These are phyloP conservation scores for Calonectria pteridis DNA, from an alignment of 2,329 filamentous ascomycete genomes.

Conservation along the genomic window DNA sequence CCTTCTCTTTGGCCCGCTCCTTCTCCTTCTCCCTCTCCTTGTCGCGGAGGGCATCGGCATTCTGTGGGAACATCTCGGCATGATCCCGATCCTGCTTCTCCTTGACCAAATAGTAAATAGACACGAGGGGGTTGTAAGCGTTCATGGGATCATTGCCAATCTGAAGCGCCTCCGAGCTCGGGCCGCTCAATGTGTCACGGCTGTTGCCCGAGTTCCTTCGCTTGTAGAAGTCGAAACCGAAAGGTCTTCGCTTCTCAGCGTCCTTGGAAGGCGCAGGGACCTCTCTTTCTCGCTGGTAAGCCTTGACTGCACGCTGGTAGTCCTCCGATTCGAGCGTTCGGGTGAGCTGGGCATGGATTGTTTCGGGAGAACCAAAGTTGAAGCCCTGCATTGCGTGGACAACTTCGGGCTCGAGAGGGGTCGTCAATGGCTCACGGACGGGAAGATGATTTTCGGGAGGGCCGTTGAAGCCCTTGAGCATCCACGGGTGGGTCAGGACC, in stretches of 20 bases:
- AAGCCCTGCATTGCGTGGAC: constrained; percentile 97
- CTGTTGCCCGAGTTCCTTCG: constrained; percentile 90
- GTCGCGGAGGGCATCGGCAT: constrained; percentile 57
- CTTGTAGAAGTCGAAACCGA: constrained; percentile 97
- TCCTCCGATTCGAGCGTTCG: constrained; percentile 94
- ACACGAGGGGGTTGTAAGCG: constrained; percentile 91
- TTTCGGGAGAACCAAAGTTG: constrained; percentile 91
- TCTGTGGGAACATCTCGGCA: constrained; percentile 54
- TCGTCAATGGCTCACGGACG: constrained; percentile 82
- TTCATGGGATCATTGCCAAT: constrained; percentile 90
- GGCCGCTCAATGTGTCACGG: constrained; percentile 84
- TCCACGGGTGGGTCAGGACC: constrained; percentile 96
- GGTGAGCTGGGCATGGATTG: constrained; percentile 84
- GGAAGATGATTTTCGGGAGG: constrained; percentile 93
- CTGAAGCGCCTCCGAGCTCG: constrained; percentile 88
- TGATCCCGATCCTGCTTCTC: constrained; percentile 91
- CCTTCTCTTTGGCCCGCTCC: constrained; percentile 42
- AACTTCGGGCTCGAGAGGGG: constrained; percentile 86
- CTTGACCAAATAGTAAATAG: constrained; percentile 94
- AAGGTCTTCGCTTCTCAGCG: constrained; percentile 86
- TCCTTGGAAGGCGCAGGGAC: constrained; percentile 68
- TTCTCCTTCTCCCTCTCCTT: constrained; percentile 45
- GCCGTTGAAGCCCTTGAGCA: constrained; percentile 88
- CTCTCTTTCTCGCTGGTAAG: constrained; percentile 76
- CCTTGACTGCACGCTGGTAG: constrained; percentile 86